phyloP scores from a whole-genome alignment of 164 flowering plant species.

The Aristolochia californica region DNA sequence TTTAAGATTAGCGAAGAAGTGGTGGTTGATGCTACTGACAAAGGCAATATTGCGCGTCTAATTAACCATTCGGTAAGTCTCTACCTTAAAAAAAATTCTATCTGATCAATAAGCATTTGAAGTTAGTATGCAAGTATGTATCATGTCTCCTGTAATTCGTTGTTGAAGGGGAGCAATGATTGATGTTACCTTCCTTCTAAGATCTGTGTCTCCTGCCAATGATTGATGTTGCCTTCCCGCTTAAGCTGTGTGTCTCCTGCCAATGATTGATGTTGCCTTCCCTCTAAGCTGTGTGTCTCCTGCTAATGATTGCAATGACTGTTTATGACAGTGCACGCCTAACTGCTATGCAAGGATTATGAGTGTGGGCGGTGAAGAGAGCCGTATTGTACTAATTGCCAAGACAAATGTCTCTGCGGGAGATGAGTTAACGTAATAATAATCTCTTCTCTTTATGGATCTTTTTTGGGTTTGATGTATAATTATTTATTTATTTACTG shows the following conservation, averaged over 20 bases:
- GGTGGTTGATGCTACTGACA: constrained; percentile 87
- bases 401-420: constrained; percentile 75
- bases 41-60: constrained; percentile 88
- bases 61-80: constrained; percentile 90
- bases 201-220: too few species aligned
- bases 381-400: constrained; percentile 85
- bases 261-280: too few species aligned
- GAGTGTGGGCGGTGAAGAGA: constrained; percentile 70
- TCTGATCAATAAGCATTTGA: background rate
- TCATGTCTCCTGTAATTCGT: too few species aligned
- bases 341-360: constrained; percentile 95
- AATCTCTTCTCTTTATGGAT: background rate
- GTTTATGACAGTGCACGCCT: constrained; percentile 69
- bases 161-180: too few species aligned
- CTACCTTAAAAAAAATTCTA: background rate
- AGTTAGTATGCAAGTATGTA: too few species aligned
- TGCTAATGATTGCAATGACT: too few species aligned
- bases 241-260: too few species aligned
- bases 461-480: too few species aligned
- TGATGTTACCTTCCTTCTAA: too few species aligned
- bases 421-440: constrained; percentile 78
- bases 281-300: too few species aligned
- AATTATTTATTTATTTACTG: too few species aligned
- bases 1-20: constrained; percentile 93
- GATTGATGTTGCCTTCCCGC: too few species aligned